phyloP scores from a whole-genome alignment of 2,329 filamentous ascomycete genomes.

The Phialophora macrospora region DNA sequence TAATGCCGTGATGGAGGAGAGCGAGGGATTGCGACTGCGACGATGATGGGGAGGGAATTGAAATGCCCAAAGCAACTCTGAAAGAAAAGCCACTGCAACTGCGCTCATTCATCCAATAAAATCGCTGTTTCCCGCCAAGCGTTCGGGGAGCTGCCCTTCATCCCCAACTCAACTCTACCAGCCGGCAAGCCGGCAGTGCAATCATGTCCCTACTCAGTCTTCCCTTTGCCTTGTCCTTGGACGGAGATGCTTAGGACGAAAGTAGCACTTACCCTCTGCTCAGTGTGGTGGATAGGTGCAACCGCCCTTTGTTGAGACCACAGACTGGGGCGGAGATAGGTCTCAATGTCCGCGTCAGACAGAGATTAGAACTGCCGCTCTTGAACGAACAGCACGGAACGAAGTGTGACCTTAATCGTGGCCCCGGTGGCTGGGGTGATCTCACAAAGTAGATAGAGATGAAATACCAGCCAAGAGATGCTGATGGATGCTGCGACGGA shows the following conservation, averaged over 20 bases:
- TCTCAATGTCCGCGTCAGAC: slow-evolving; percentile 14
- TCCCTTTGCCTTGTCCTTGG: not conserved
- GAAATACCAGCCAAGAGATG: not conserved
- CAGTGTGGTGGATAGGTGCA: not conserved
- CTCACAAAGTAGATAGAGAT: slow-evolving; percentile 2
- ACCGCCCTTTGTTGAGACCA: not conserved
- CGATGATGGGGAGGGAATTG: slow-evolving; percentile 30
- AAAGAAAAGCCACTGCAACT: slow-evolving; percentile 22
- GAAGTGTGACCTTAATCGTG: not conserved
- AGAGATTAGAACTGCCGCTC: slow-evolving; percentile 1
- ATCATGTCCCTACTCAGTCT: not conserved
- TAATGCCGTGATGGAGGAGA: slow-evolving; percentile 23
- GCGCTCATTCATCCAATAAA: slow-evolving; percentile 11
- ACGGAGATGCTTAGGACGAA: not conserved
- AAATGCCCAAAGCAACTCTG: slow-evolving; percentile 17
- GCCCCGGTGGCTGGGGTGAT: not conserved
- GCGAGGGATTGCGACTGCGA: slow-evolving; percentile 27
- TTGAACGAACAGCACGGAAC: not conserved
- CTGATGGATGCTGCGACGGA: not conserved
- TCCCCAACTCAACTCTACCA: slow-evolving; percentile 7
- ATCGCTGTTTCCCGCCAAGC: slow-evolving; percentile 5
- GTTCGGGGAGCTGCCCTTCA: slow-evolving; percentile 9
- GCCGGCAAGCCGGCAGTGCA: not conserved
- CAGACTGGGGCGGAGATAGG: not conserved
- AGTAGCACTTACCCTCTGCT: slow-evolving; percentile 1